Conservation (phyloP, 148 eudicot species). For the Chenopodium album region DNA sequence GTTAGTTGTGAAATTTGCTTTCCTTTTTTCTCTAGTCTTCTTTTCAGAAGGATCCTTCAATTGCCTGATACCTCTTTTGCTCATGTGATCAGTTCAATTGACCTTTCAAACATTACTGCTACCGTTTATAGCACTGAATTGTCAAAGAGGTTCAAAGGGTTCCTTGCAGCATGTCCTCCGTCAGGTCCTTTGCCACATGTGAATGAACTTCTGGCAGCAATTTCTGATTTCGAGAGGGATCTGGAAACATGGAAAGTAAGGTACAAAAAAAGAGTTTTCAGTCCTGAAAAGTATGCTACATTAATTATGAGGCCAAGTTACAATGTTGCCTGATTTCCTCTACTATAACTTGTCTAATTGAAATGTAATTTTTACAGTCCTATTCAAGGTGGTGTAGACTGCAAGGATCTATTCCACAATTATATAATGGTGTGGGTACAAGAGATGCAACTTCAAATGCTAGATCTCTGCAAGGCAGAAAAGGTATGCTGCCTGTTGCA, state of each 20-base stretch:
- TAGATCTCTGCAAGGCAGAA: slow-evolving; percentile 79
- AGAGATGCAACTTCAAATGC: slow-evolving; percentile 70
- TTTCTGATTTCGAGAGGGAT: slow-evolving; percentile 78
- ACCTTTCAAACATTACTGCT: slow-evolving; percentile 70
- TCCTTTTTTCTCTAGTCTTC: neutral
- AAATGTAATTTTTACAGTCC: slow-evolving; percentile 36
- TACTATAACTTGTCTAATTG: neutral
- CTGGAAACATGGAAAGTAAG: slow-evolving; percentile 78
- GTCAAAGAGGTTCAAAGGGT: slow-evolving; percentile 59
- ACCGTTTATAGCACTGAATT: slow-evolving; percentile 70
- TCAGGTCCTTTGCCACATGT: slow-evolving; percentile 74
- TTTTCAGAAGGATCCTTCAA: neutral
- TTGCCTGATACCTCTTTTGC: slow-evolving; percentile 15
- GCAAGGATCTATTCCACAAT: slow-evolving; percentile 57
- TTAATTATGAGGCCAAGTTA: neutral
- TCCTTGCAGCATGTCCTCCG: slow-evolving; percentile 81
- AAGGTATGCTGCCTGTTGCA: slow-evolving; percentile 46
- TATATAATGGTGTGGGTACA: slow-evolving; percentile 89
- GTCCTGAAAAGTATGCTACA: neutral
- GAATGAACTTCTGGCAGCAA: slow-evolving; percentile 68
- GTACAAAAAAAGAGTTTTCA: slow-evolving; percentile 31
- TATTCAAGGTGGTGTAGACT: slow-evolving; percentile 71
- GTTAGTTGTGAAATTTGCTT: neutral
- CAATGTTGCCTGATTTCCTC: neutral
- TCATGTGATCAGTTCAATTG: slow-evolving; percentile 58